A percentile compares a stretch with the other conserved stretches of the same genome.
These are phyloP conservation scores for Nitzschia palea DNA, from an alignment of 108 stramenopile species.

Conservation along the genomic window DNA sequence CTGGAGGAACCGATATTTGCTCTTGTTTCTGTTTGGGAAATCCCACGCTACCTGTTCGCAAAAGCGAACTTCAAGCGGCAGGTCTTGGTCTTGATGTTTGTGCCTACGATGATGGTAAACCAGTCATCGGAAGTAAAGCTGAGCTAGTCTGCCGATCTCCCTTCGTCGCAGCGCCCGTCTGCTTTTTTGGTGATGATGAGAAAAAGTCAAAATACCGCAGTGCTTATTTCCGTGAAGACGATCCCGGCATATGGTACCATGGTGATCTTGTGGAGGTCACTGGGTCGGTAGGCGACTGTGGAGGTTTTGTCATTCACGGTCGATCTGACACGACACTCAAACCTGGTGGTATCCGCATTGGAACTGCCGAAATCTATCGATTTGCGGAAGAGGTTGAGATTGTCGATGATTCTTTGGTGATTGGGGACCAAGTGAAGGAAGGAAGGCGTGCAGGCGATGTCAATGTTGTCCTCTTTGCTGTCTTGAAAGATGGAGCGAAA, in stretches of 20 bases:
- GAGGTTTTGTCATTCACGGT: constrained; percentile 41
- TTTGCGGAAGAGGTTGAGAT: constrained; percentile 27
- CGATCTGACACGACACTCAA: constrained; percentile 32
- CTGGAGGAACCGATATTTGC: constrained; percentile 44
- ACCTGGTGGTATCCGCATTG: constrained; percentile 36
- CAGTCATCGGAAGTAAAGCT: constrained; percentile 31
- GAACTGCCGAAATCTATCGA: constrained; percentile 44
- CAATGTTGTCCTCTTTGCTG: constrained; percentile 38
- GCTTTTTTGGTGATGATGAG: constrained; percentile 36
- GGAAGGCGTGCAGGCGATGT: constrained; percentile 44
- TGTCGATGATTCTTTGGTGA: constrained; percentile 34
- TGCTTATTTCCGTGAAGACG: constrained; percentile 29
- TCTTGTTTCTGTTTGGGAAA: constrained; percentile 40
- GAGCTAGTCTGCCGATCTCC: constrained; percentile 35
- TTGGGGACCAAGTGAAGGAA: constrained; percentile 32
- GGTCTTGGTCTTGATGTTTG: constrained; percentile 38
- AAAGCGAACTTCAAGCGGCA: constrained; percentile 29
- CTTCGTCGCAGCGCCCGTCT: constrained; percentile 34
- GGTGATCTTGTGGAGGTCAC: constrained; percentile 39
- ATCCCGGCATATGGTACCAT: constrained; percentile 35
- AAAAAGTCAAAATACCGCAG: constrained; percentile 31
- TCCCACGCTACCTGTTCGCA: constrained; percentile 28
- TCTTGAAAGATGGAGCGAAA: constrained; percentile 9
- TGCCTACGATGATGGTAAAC: constrained; percentile 17
- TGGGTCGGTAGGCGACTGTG: constrained; percentile 29